Evolutionary conservation across 371 early-diverging fungal genomes (phyloP), one percentile per base, ranked within the genome.

Genomic region (Apophysomyces elegans): DNA sequence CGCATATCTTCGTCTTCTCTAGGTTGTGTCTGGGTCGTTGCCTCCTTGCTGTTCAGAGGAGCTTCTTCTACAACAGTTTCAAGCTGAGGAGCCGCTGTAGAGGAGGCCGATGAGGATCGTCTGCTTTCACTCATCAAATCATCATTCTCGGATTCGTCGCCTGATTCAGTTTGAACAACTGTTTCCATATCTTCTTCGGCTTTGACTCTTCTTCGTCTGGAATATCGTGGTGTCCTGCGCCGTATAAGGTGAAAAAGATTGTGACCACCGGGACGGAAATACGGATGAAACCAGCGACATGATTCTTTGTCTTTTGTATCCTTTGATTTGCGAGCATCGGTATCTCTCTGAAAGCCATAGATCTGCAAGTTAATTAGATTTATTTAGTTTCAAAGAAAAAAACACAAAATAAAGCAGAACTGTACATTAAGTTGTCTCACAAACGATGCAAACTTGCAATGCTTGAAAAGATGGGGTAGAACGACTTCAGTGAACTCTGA

Each of bases 391-490:
- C 13, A 26, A 44, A 14, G 18, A 62, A 60, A 46, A 26, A 46
- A 37, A 21, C 35, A 21, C 3, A 56, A 37, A 13, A 43, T 5
- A 16, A 11, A 13, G 13, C 41, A 41, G 41, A 8, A 41, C 41
- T 41, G 8, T 41, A 81, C 84, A 65, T 84, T 84, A 9, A 84
- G 71, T 65, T 84, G 84, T 58, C 84, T 76, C 43, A 84, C 84
- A 73, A 84, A 84, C 1, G 84, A 84, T 37, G 82, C 74, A 61
- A 84, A 84, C 74, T 84, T 84, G 62, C 84, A 84, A 65, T 84
- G 84, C 46, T 84, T 84, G 50, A 84, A 84, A 21, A 76, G 63
- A 63, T 76, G 76, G 13, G 84, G 84, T 50, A 84, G 61, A 8
- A 84, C 79, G n/a, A 72, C 69, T 58, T 79, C 74, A 4, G 84